Evolutionary conservation across 2,329 filamentous ascomycete species (phyloP), one percentile per base, ranked within the genome.

Genomic region (Xylariaceae sp.): DNA sequence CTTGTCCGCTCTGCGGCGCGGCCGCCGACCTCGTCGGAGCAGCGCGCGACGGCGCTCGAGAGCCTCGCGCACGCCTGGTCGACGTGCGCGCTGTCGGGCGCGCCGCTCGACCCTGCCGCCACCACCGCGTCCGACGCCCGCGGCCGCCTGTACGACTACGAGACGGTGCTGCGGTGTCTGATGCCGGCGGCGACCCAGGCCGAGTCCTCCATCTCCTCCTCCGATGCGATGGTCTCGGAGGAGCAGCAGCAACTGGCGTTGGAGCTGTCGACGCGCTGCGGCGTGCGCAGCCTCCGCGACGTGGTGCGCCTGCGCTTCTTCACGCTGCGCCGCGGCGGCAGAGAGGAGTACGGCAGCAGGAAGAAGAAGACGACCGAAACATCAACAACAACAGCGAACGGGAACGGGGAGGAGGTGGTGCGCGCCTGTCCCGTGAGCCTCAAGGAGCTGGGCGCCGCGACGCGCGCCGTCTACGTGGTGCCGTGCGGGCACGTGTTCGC

Each of bases 401-500:
- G 26, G 35, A 9, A 51, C 46, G 13, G 45, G 14, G 43, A 45
- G 19, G 75, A 80, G 49, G 75, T 80, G 49, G 72, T 69, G 37
- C 89, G 81, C 73, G 74, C 86, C 18, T 98, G 92, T 52, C 89
- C 90, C 0, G 75, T 96, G 35, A 94, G 89, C 2, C 76, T 83
- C 50, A 94, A 93, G 56, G 80, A 83, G 55, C 63, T 98, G 16
- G 92, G 92, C 0, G 79, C 88, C 0, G 70, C 70, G 5, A 79
- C 81, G 12, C 90, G 82, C 58, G 72, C 87, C 1, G 86, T 94
- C 2, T 98, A 96, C 51, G 52, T 98, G 3, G 85, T 96, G 4
- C 92, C 92, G 0, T 98, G 92, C 51, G 93, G 92, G 0, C 93
- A 98, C 65, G 89, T 86, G 1, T 96, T 96, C 60, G 81, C 86